Conservation (phyloP, 768 basidiomycete species). For the Termitomyces titanicus region DNA sequence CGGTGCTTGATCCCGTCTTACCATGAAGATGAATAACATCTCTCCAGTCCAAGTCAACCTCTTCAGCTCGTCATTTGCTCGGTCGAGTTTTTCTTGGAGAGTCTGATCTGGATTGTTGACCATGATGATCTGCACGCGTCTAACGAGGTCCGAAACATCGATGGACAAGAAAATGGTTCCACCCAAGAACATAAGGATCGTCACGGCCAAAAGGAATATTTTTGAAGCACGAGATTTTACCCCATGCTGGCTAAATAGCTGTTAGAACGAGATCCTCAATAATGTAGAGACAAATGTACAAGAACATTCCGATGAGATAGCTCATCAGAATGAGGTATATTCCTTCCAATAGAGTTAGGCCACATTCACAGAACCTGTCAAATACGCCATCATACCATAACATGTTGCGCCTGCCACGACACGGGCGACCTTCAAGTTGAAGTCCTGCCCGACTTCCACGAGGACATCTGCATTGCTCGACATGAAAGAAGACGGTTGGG, state of each 20-base stretch:
- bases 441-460: conserved; percentile 13
- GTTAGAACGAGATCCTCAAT: not conserved
- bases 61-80: conserved; percentile 19
- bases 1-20: not conserved
- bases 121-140: conserved; percentile 23
- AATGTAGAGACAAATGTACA: conserved; percentile 1
- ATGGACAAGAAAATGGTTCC: conserved; percentile 23
- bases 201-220: conserved; percentile 20
- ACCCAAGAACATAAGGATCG: conserved; percentile 23
- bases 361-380: not conserved
- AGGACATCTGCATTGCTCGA: conserved; percentile 14
- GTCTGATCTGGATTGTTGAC: conserved; percentile 17
- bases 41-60: conserved; percentile 25
- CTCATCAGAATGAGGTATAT: conserved; percentile 17
- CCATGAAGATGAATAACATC: conserved; percentile 29
- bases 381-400: conserved; percentile 12
- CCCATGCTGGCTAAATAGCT: conserved; percentile 13
- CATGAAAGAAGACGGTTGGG: conserved; percentile 4
- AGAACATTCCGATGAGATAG: conserved; percentile 12
- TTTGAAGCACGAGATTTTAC: conserved; percentile 13
- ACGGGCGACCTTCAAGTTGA: conserved; percentile 17
- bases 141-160: conserved; percentile 24
- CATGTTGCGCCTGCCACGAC: conserved; percentile 16
- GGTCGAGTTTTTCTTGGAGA: conserved; percentile 16
- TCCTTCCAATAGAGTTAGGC: conserved; percentile 5